Evolutionary conservation across 2,329 filamentous ascomycete genomes (phyloP), one percentile per base, ranked within the genome.

Genomic region (Podosphaera fusca): DNA sequence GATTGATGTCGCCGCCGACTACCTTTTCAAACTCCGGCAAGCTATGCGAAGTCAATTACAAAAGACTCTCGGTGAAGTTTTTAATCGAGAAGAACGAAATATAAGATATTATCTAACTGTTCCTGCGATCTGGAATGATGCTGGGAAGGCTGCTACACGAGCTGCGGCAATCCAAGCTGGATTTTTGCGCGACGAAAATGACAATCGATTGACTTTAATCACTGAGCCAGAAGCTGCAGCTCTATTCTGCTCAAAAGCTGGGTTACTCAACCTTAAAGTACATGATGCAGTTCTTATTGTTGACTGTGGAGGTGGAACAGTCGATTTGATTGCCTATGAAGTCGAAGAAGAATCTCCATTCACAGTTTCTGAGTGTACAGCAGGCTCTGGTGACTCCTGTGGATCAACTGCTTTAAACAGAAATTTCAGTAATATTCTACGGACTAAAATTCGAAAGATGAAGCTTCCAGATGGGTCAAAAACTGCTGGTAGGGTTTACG

Each of bases 61-160:
- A 70, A 96, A 96, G 78, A 94, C 89, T 1, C 76, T 96, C 35
- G 92, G 92, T 57, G 92, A 96, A 69, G 92, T 98, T 0, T 98
- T 96, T 72, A 95, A 94, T 72, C 79, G 92, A 70, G 92, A 96
- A 73, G 92, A 96, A 74, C 84, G 90, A 66, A 96, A 96, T 70
- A 98, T 96, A 65, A 81, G 87, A 64, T 96, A 96, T 72, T 96
- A 95, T 70, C 75, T 98, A 64, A 98, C 92, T 2, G 92, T 98
- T n/a, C 92, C 92, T 29, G 92, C 92, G 64, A 96, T 98, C 64
- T 96, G 92, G 92, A 96, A 96, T 70, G 92, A 96, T 73, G 90
- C 92, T 51, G 92, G 89, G 64, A 98, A 98, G 73, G 92, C 92
- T 58, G 92, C 92, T 45, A 96, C 92, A 12, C 82, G 92, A 73